Percentiles rank a stretch among this genome's conserved stretches.
Conservation (phyloP, 768 basidiomycete genomes). For the Asterophora lycoperdoides region DNA sequence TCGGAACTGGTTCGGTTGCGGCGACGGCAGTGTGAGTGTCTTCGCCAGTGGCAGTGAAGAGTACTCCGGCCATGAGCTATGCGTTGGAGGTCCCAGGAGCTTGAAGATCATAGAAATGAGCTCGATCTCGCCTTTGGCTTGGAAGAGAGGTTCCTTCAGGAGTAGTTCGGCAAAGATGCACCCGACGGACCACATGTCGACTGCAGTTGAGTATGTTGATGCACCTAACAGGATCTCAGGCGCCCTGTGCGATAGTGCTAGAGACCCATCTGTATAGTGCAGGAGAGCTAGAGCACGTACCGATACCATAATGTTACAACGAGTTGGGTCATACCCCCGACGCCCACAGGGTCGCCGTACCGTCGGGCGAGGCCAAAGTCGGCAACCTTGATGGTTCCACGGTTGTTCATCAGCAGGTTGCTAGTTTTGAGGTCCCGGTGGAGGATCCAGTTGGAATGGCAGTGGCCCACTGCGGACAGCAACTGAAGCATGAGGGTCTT, state of each 20-base stretch:
- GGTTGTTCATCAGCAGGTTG: slow-evolving; percentile 97
- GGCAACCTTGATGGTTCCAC: slow-evolving; percentile 97
- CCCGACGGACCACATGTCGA: slow-evolving; percentile 98
- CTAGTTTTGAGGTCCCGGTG: slow-evolving; percentile 98
- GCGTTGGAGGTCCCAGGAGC: slow-evolving; percentile 90
- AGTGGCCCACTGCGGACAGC: slow-evolving; percentile 87
- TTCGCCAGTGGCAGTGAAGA: slow-evolving; percentile 75
- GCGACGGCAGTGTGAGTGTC: slow-evolving; percentile 68
- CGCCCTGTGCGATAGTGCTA: slow-evolving; percentile 48
- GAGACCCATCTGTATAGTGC: slow-evolving; percentile 3
- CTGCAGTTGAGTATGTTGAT: slow-evolving; percentile 88
- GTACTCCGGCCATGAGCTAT: slow-evolving; percentile 83
- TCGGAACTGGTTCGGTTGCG: slow-evolving; percentile 72
- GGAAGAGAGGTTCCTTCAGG: slow-evolving; percentile 93
- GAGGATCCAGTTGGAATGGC: slow-evolving; percentile 96
- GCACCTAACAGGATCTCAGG: slow-evolving; percentile 95
- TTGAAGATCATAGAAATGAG: slow-evolving; percentile 93
- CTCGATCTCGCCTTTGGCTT: slow-evolving; percentile 93
- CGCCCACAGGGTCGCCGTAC: slow-evolving; percentile 94
- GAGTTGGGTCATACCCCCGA: slow-evolving; percentile 95
- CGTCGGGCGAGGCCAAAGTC: slow-evolving; percentile 96
- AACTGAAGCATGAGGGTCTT: slow-evolving; percentile 95
- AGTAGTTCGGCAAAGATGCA: slow-evolving; percentile 98
- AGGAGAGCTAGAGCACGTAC: slow-evolving; percentile 39
- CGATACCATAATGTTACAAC: slow-evolving; percentile 99